Evolutionary conservation across 768 basidiomycete species (phyloP).

Genomic region (Ramaria sp.): DNA sequence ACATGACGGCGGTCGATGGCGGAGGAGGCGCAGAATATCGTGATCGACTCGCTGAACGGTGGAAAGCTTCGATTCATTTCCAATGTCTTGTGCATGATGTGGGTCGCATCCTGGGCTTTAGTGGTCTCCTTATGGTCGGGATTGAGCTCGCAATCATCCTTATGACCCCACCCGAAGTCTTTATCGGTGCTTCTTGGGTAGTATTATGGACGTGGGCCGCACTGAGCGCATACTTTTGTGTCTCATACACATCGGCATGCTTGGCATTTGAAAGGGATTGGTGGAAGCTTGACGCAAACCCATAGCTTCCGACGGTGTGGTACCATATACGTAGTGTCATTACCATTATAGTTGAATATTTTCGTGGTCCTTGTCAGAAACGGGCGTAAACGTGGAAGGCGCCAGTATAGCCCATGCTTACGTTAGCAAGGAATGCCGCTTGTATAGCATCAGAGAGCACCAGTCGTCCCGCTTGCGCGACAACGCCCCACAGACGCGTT

Average conservation of each 20-base stretch:
- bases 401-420: background rate
- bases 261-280: background rate
- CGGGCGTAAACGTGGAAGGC: background rate
- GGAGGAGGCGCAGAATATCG: background rate
- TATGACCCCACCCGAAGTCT: background rate
- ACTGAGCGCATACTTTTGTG: background rate
- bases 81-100: background rate
- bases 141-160: constrained; percentile 1
- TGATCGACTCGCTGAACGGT: background rate
- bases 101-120: background rate
- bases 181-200: background rate
- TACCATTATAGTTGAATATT: no score
- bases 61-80: background rate
- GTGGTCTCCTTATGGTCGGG: background rate
- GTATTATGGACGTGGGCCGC: constrained; percentile 2
- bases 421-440: background rate
- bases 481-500: background rate
- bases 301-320: no score
- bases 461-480: background rate
- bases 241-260: background rate
- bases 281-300: background rate
- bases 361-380: no score
- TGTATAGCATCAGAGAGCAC: background rate
- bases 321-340: no score
- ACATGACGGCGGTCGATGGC: constrained; percentile 3